These are phyloP conservation scores for Plasmodium cynomolgi DNA, from an alignment of 169 alveolate species.

Conservation along the genomic window DNA sequence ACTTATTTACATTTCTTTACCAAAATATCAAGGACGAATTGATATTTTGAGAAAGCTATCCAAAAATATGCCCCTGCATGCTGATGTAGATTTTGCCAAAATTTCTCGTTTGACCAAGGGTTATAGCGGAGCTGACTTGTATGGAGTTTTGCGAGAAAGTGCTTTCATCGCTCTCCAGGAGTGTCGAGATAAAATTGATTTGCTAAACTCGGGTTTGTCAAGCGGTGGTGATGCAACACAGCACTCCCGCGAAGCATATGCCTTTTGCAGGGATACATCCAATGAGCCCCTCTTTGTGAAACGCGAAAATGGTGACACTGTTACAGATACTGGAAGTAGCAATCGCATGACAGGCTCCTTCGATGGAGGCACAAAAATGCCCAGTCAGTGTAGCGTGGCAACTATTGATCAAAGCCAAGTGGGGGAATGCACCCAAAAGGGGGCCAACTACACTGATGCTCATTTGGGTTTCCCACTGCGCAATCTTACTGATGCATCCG, in stretches of 20 bases:
- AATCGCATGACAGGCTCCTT: neutral
- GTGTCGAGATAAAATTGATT: slow-evolving; percentile 65
- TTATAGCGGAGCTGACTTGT: slow-evolving; percentile 97
- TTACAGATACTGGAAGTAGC: neutral
- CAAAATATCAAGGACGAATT: slow-evolving; percentile 93
- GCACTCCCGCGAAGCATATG: neutral
- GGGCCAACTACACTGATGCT: neutral
- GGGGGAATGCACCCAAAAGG: neutral
- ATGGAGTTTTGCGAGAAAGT: slow-evolving; percentile 94
- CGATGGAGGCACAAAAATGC: neutral
- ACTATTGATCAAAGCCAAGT: neutral
- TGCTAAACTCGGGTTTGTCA: neutral
- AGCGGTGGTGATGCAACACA: neutral
- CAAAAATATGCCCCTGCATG: slow-evolving; percentile 91
- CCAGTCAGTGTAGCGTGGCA: neutral
- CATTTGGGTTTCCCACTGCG: neutral
- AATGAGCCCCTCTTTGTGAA: neutral
- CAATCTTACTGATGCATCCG: neutral
- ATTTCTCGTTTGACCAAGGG: slow-evolving; percentile 91
- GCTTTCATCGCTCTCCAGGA: slow-evolving; percentile 89
- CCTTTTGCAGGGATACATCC: neutral
- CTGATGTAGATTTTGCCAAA: slow-evolving; percentile 82
- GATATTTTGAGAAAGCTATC: slow-evolving; percentile 91
- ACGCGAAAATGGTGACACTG: neutral
- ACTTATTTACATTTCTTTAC: slow-evolving; percentile 96